Base-by-base conservation (phyloP, 306 rosid genomes). In the Pterocarpus santalinus region DNA sequence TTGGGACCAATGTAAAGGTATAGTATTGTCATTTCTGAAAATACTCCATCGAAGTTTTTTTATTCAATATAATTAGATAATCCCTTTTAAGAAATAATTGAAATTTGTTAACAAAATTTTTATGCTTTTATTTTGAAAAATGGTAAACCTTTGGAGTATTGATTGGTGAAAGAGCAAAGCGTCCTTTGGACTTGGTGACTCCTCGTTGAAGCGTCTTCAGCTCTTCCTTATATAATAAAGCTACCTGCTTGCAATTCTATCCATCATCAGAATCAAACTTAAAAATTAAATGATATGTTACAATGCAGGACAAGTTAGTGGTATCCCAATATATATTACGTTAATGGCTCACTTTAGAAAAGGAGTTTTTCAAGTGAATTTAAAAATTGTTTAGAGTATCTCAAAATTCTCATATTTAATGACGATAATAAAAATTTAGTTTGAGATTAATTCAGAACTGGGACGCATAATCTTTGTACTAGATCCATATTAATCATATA, bases 151-250 rank as follows among this genome's bases (percentile, higher is more conserved):
- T 80, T 34, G 85, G 77, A 58, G 84, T n/a, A 56, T 65, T 49
- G 53, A 69, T 68, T 64, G 82, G 66, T 30, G 88, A 85, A 65
- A 86, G 76, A 52, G 78, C 15, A 65, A 85, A 65, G 34, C 56
- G 55, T 66, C 47, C 76, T 14, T 68, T 64, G 51, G 41, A 80
- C n/a, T 7, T 56, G n/a, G 14, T 36, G 22, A 82, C 57, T 11
- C 52, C 56, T 43, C 2, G 33, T 15, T 65, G 86, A 86, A 92
- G 90, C 88, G 82, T 87, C 79, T 10, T 67, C 9, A 84, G 60
- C 79, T 90, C 90, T 43, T 85, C 79, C 46, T 66, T 68, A 12
- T 75, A 8, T 35, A 85, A 14, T 32, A 82, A 65, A 12, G 61
- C 77, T 12, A 90, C 87, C 97, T 90, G 61, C 64, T 11, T 34